Base-by-base conservation (phyloP, 768 basidiomycete species). In the Mrakia frigida region DNA sequence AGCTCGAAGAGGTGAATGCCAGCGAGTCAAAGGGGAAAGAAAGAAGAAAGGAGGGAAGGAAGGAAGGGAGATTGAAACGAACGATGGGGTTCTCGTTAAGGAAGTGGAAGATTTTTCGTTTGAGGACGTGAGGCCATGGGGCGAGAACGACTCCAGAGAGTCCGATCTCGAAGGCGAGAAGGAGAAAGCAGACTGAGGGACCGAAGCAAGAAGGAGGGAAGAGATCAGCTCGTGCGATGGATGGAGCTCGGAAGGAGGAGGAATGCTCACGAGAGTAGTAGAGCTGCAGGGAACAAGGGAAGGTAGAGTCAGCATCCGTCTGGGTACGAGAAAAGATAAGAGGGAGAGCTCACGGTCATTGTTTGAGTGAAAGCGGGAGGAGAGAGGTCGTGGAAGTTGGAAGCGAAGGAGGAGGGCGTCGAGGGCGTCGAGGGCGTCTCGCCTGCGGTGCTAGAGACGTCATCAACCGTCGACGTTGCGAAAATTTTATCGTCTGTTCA, bases 51-150 rank as follows among this genome's bases (percentile, higher is more conserved):
- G 37, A 50, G 46, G 46, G 46, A 50, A 21, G 9, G 43, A 16
- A 46, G 43, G 46, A 14, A 50, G 16, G 18, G 46, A 50, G 21
- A 21, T 9, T 6, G 13, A 0, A 7, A 69, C 76, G 41, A 21
- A 77, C 76, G 73, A 73, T 35, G 21, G 76, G 76, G 68, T 77
- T 77, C 39, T 69, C 65, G 35, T 74, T 70, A 39, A 77, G 68
- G 76, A 77, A 77, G 9, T 31, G 50, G 41, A 74, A 53, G 65
- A 77, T 74, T 60, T 74, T 73, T 18, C 35, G 28, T 25, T 65
- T 50, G 50, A 77, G 59, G 28, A 39, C 65, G 37, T 73, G 76
- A 23, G 76, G 76, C 72, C 70, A 74, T 21, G 76, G 76, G 9
- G 63, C 76, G 53, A 77, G 76, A 21, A 77, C 73, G 53, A 77